Evolutionary conservation across 768 basidiomycete species (phyloP).

Genomic region (Pleurotus giganteus): DNA sequence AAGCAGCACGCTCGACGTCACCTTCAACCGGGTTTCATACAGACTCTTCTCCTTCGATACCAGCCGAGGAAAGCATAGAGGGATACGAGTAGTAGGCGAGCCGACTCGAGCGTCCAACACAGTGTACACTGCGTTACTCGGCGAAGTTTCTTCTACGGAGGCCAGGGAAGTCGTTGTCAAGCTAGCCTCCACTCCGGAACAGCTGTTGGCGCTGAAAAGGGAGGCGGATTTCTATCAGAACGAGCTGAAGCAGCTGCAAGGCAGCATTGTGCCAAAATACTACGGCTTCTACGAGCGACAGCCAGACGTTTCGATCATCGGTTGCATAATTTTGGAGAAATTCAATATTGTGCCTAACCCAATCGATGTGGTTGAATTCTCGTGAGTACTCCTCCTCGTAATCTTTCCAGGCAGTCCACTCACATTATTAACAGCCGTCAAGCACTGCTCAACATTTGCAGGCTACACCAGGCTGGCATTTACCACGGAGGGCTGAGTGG

Average conservation of each 20-base stretch:
- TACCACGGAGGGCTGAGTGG: conserved; percentile 1
- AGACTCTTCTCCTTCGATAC: neutral
- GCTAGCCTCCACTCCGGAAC: neutral
- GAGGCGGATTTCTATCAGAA: conserved; percentile 1
- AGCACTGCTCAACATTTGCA: neutral
- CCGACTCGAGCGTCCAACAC: neutral
- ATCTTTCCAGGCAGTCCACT: neutral
- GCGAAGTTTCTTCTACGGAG: neutral
- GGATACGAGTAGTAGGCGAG: neutral
- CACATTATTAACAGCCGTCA: neutral
- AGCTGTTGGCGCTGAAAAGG: neutral
- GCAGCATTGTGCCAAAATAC: conserved; percentile 1
- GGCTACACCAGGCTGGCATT: neutral
- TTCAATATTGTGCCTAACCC: neutral
- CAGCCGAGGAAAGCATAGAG: neutral
- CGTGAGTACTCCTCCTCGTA: neutral
- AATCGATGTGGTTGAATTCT: neutral
- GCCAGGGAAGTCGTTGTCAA: neutral
- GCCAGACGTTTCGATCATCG: neutral
- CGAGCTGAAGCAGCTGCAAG: neutral
- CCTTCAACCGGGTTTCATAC: neutral
- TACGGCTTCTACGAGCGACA: conserved; percentile 1
- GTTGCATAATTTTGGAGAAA: conserved; percentile 1
- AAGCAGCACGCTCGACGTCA: neutral
- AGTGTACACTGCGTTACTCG: neutral